Percentiles rank a stretch among this genome's conserved stretches.
These are phyloP conservation scores for Pyrenula massariospora DNA, from an alignment of 495 filamentous ascomycete species.

Conservation along the genomic window DNA sequence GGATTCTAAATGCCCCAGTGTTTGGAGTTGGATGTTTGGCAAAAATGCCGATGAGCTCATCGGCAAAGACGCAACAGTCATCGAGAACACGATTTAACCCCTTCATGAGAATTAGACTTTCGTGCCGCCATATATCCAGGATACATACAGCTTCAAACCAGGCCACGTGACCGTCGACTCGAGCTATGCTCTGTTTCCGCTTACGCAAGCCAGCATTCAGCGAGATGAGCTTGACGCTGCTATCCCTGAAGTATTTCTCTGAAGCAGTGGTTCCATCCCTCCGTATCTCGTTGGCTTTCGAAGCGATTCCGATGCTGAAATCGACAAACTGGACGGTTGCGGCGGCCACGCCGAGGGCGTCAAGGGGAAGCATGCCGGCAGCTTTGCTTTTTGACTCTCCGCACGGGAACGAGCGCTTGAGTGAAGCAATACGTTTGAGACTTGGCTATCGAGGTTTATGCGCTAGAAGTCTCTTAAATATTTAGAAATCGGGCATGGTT, in stretches of 20 bases:
- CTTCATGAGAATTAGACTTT: neutral
- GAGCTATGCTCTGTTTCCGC: neutral
- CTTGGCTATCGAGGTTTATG: too few relatives aligned
- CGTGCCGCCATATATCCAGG: neutral
- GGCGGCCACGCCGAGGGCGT: neutral
- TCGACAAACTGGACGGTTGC: neutral
- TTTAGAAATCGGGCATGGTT: too few relatives aligned
- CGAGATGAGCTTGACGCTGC: neutral
- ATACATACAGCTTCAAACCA: neutral
- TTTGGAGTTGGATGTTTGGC: neutral
- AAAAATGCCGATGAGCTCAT: neutral
- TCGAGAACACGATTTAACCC: too few relatives aligned
- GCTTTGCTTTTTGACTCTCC: too few relatives aligned
- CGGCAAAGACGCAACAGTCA: neutral
- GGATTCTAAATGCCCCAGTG: neutral
- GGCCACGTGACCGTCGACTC: neutral
- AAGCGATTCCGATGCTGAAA: neutral
- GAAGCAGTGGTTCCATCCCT: neutral
- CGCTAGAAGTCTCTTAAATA: too few relatives aligned
- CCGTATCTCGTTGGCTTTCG: neutral
- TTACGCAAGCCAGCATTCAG: neutral
- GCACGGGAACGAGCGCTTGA: too few relatives aligned
- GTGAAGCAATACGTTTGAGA: too few relatives aligned
- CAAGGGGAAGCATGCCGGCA: neutral
- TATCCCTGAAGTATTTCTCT: neutral